phyloP scores from a whole-genome alignment of 2,329 filamentous ascomycete species.

The Helotiales sp. region DNA sequence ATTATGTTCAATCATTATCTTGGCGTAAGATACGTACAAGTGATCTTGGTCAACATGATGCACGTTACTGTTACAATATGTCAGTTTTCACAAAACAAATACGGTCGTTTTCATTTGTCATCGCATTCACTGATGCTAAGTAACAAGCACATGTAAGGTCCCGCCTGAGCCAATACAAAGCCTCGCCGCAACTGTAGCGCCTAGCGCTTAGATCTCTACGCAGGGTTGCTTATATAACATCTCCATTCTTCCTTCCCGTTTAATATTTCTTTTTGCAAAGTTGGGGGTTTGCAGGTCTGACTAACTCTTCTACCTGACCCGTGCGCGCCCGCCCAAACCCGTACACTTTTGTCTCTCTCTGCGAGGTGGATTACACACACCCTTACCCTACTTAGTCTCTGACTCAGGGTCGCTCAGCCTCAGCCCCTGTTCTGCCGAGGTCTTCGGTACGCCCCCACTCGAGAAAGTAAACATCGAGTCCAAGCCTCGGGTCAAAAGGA shows the following conservation, averaged over 20 bases:
- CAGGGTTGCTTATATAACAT: slow-evolving; percentile 3
- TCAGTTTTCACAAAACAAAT: neutral
- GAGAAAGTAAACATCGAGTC: slow-evolving; percentile 3
- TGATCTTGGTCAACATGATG: neutral
- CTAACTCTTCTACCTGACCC: neutral
- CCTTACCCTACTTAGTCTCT: too few species aligned
- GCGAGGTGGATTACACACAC: too few species aligned
- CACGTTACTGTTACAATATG: slow-evolving; percentile 6
- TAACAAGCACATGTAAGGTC: neutral
- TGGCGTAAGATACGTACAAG: neutral
- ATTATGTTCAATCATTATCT: slow-evolving; percentile 28
- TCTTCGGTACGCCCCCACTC: neutral
- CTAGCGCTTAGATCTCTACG: slow-evolving; percentile 8
- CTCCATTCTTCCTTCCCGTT: neutral
- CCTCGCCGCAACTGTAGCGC: neutral
- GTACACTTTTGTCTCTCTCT: too few species aligned
- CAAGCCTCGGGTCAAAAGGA: neutral
- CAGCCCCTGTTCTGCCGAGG: neutral
- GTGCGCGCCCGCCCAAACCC: neutral
- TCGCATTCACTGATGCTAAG: neutral
- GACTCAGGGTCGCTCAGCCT: too few species aligned
- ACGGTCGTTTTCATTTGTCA: neutral
- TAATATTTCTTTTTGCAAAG: neutral
- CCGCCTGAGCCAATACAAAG: neutral
- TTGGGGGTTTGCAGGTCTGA: neutral